Evolutionary conservation across 208 protist genomes (phyloP), one percentile per base, ranked within the genome.

Genomic region (Trypanosoma boissoni): DNA sequence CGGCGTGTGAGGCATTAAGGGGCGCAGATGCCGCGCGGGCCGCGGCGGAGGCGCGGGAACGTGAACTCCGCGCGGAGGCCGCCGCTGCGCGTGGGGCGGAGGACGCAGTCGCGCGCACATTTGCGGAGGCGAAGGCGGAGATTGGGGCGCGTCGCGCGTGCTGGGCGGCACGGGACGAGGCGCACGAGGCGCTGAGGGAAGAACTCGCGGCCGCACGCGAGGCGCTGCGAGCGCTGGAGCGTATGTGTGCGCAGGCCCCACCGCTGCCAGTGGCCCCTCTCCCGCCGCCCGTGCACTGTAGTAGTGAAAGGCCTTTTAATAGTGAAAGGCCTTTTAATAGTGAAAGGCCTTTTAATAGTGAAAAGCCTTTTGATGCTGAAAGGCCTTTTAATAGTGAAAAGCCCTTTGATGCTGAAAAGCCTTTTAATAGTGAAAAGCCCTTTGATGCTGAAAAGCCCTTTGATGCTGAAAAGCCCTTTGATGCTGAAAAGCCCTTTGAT

Each of bases 181-280:
- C 64, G 51, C 55, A 67, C 12, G 57, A 27, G 20, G 48, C 46
- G 1, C 37, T 76, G 31, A 16, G n/a, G 4, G 23, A 21, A 6
- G 64, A 60, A 23, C 66, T 83, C 23, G 62, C 64, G 12, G 52
- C 71, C 48, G 54, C 58, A 2, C 34, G 31, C 18, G 73, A 58
- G 42, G 14, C 6, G 41, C 24, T 21, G 53, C 83, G 79, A 75
- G 72, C 72, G 8, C 45, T 58, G 5, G 57, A 68, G 54, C 56
- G 34, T 16, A 34, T 43, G 9, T 65, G 68, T 18, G 58, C 82
- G 27, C 59, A 10, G 1, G 50, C 39, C 8, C 42, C 60, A 36
- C 28, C 45, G 24, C 39, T 16, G 27, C 24, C 60, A 9, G 24
- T 50, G 21, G 14, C 20, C 27, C 26, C n/a, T n/a, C n/a, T n/a